Evolutionary conservation across 257 asterid genomes (phyloP).

Genomic region (Gynochthodes officinalis): DNA sequence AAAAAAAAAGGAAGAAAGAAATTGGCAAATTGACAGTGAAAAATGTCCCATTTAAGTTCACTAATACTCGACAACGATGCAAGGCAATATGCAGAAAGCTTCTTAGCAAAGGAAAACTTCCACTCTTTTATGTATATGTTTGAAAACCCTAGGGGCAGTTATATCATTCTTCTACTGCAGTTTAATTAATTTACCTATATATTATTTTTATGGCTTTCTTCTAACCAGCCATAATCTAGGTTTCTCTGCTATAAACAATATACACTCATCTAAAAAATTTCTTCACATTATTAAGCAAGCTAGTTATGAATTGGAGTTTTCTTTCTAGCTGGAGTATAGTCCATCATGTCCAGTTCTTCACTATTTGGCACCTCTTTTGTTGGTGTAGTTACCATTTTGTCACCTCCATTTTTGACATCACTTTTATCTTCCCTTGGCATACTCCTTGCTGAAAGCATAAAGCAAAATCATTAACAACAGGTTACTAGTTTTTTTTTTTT

Average conservation of each 20-base stretch:
- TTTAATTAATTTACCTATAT: not conserved
- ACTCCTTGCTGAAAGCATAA: slow-evolving; percentile 6
- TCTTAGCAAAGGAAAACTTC: not conserved
- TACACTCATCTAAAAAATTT: not conserved
- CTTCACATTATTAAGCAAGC: not conserved
- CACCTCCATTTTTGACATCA: not conserved
- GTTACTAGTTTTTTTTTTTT: no score
- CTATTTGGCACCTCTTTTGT: slow-evolving; percentile 12
- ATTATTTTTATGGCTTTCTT: not conserved
- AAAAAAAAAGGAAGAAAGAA: not conserved
- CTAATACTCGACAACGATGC: not conserved
- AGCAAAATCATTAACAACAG: not conserved
- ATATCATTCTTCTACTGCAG: not conserved
- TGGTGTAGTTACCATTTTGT: slow-evolving; percentile 4
- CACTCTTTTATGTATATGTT: not conserved
- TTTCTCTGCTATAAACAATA: not conserved
- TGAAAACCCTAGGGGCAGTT: not conserved
- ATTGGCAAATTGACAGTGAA: not conserved
- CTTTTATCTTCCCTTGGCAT: slow-evolving; percentile 4
- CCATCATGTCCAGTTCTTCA: slow-evolving; percentile 13
- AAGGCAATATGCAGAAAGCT: not conserved
- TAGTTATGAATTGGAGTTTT: slow-evolving; percentile 33
- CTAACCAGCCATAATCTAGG: not conserved
- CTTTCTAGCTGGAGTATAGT: slow-evolving; percentile 31
- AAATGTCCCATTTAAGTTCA: not conserved